Percentiles rank a stretch among this genome's conserved stretches.
Evolutionary conservation across 2,329 filamentous ascomycete species (phyloP).

Genomic region (Ceratocystis papillata): DNA sequence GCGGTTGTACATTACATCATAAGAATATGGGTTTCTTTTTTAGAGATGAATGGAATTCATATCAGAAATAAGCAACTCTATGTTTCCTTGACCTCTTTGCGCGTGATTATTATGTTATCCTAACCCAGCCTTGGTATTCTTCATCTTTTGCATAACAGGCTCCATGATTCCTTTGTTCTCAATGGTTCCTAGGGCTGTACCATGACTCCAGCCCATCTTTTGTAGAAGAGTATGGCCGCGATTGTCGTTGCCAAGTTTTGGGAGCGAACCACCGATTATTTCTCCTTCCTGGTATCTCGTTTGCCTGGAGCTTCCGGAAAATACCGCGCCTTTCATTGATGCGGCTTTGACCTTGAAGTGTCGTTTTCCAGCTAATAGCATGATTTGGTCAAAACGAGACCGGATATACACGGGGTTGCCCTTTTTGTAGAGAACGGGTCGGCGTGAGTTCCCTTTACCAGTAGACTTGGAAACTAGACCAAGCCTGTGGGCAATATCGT

Average conservation of each 20-base stretch:
- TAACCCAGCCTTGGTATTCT: slow-evolving; percentile 72
- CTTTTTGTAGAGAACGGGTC: slow-evolving; percentile 54
- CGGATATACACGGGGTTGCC: neutral
- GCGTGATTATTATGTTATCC: slow-evolving; percentile 37
- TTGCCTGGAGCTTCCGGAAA: slow-evolving; percentile 26
- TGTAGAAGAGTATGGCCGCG: slow-evolving; percentile 78
- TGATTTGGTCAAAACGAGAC: slow-evolving; percentile 1
- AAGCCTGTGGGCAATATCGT: slow-evolving; percentile 65
- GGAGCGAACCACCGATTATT: slow-evolving; percentile 71
- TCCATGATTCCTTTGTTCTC: slow-evolving; percentile 83
- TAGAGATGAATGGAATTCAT: slow-evolving; percentile 49
- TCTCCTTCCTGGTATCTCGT: slow-evolving; percentile 56
- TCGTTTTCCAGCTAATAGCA: slow-evolving; percentile 1
- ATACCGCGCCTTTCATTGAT: neutral
- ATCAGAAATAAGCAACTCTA: slow-evolving; percentile 34
- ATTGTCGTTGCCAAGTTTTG: slow-evolving; percentile 73
- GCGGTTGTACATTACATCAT: slow-evolving; percentile 63
- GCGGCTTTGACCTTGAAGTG: slow-evolving; percentile 21
- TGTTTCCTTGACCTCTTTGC: neutral
- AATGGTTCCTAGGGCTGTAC: slow-evolving; percentile 67
- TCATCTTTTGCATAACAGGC: slow-evolving; percentile 78
- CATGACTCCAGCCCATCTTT: slow-evolving; percentile 93
- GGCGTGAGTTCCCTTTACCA: slow-evolving; percentile 61
- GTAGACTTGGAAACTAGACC: slow-evolving; percentile 74
- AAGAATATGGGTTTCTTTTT: slow-evolving; percentile 46